A percentile compares a stretch with the other conserved stretches of the same genome.
phyloP scores from a whole-genome alignment of 345 rosid species.

The Abelmoschus esculentus region DNA sequence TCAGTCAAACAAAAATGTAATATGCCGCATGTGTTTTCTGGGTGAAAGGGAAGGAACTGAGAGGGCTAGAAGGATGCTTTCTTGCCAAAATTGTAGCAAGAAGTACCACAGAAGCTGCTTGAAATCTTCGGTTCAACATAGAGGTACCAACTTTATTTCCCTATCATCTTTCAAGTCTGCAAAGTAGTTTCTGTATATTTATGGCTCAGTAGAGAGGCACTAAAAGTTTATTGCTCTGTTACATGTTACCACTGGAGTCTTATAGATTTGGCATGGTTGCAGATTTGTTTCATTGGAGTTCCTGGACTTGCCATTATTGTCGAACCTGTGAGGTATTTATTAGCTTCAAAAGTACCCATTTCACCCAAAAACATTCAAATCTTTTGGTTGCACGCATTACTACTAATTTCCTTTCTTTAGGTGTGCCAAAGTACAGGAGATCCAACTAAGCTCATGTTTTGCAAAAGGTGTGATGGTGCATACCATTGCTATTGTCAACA shows the following conservation, averaged over 20 bases:
- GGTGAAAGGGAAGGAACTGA: slow-evolving; percentile 79
- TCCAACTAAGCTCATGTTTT: slow-evolving; percentile 92
- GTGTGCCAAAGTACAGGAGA: slow-evolving; percentile 85
- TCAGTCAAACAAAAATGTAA: slow-evolving; percentile 37
- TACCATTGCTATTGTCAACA: slow-evolving; percentile 99
- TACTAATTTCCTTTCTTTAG: slow-evolving; percentile 30
- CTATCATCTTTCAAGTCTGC: not conserved
- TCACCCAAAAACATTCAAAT: not conserved
- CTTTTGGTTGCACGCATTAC: not conserved
- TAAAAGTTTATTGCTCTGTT: not conserved
- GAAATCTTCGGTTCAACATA: slow-evolving; percentile 80
- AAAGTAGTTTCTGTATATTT: slow-evolving; percentile 41
- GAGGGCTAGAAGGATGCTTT: slow-evolving; percentile 80
- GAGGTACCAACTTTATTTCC: slow-evolving; percentile 46
- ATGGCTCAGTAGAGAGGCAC: slow-evolving; percentile 66
- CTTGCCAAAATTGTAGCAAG: slow-evolving; percentile 83
- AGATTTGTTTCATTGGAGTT: slow-evolving; percentile 98
- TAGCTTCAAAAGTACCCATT: not conserved
- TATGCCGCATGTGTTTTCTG: slow-evolving; percentile 78
- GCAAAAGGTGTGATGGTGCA: slow-evolving; percentile 94
- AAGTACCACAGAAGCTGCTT: slow-evolving; percentile 87
- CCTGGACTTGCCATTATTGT: slow-evolving; percentile 93
- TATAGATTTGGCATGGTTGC: slow-evolving; percentile 25
- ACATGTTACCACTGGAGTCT: slow-evolving; percentile 8
- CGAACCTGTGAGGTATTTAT: slow-evolving; percentile 77